Evolutionary conservation across 1,139 yeast species (phyloP), one percentile per base, ranked within the genome.

Genomic region (Geotrichum citri-aurantii): DNA sequence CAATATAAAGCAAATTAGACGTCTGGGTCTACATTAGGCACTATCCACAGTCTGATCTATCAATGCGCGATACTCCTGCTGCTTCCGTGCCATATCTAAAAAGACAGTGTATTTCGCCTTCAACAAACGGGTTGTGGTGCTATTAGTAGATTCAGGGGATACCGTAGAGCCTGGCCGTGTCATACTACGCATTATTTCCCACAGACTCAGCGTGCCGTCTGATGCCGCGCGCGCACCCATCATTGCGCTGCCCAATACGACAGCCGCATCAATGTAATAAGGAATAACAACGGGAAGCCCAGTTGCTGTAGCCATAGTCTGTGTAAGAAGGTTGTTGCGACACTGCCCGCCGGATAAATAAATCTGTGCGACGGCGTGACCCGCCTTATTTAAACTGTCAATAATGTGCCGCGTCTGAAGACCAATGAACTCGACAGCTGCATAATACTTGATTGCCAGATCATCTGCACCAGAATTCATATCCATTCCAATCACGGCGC

Each of bases 311-410:
- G 98, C 96, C 72, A 93, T 80, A 62, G 92, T 77, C 75, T 95
- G 81, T 84, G 93, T 90, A 63, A 93, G 79, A 63, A 93, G 77
- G 21, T 90, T 88, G 73, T 93, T 93, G 71, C 97, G 83, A 73
- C 97, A 91, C 73, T 93, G 99, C 31, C 99, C 98, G 60, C 99
- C 99, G 65, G 95, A 86, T 85, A 93, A 85, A 74, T 86, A 93
- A 63, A 93, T 84, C 53, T 90, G 81, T 44, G 80, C 77, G 63
- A 93, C 82, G 24, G 77, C 66, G 75, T 92, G 97, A 6, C 99
- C 98, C 2, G 87, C 79, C 58, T 79, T 75, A 66, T 83, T 85
- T 88, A 93, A 86, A 61, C 84, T 84, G 65, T 89, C 95, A 42
- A 92, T 85, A 70, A 93, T 93, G 69, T 93, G 99, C 69, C 97